Base-by-base conservation (phyloP, 371 early-diverging fungal genomes). In the Antonospora locustae region DNA sequence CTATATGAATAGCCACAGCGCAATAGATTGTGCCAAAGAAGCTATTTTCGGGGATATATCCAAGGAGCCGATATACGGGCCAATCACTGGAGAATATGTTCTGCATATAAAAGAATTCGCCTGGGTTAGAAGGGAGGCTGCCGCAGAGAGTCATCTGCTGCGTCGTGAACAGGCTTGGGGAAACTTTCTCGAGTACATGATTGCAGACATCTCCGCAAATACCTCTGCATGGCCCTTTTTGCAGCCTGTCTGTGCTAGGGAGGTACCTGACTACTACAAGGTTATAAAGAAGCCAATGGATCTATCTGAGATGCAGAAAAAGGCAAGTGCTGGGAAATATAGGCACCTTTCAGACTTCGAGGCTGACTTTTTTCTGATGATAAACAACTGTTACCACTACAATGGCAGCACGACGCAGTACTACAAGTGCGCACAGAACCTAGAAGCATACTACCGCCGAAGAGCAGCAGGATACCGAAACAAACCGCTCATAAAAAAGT, bases 261-360 rank as follows among this genome's bases (percentile, higher is more conserved):
- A 69, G 30, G 95, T 96, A 0, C 81, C 87, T 2, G 93, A 93
- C 67, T 98, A 96, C 70, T 88, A 89, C 58, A 79, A 81, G 3
- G 81, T 92, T 40, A 90, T 98, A 67, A 88, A 84, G 61, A 82
- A 87, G 38, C 99, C 99, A 0, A 98, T 96, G 95, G 88, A 90
- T 67, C 72, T 91, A 22, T 74, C 77, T 56, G 88, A 83, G 2
- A 73, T 92, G 32, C 78, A 75, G 39, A 58, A 76, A 2, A 81
- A 83, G 43, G 78, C 88, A 32, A 82, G 83, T 50, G 76, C 78
- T 22, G 80, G 81, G 41, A 73, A 78, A 27, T 91, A 91, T 67
- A 56, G 61, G 34, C 77, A 78, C 3, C 44, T 85, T 44, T 81
- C 81, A 24, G 77, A 79, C 19, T 88, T 88, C 77, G 75, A 72